Conservation (phyloP, 805 yeast species). For the Candida glaebosa region DNA sequence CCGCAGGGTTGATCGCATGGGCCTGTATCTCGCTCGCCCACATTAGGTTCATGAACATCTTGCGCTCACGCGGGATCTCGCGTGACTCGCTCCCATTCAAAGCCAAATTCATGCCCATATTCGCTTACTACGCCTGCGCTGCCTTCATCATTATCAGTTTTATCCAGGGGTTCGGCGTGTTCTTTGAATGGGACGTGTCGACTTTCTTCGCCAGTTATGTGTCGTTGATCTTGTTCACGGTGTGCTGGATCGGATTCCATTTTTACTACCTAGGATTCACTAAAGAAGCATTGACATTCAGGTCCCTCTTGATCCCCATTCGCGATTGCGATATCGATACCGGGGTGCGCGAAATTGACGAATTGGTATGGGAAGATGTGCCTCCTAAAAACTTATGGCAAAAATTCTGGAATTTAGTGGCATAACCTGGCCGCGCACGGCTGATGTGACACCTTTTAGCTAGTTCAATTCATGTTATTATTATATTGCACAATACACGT, state of each 20-base stretch:
- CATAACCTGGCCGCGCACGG: too few species aligned
- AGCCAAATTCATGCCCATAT: slow-evolving; percentile 65
- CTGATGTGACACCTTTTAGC: neutral
- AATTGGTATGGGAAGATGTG: slow-evolving; percentile 52
- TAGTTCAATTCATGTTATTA: neutral
- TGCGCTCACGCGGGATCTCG: slow-evolving; percentile 59
- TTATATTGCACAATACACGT: too few species aligned
- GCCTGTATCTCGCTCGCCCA: slow-evolving; percentile 61
- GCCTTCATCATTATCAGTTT: slow-evolving; percentile 55
- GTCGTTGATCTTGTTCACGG: slow-evolving; percentile 59
- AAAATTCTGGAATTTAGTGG: slow-evolving; percentile 60
- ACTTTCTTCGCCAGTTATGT: slow-evolving; percentile 69
- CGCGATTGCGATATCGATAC: slow-evolving; percentile 69
- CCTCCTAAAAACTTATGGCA: slow-evolving; percentile 53
- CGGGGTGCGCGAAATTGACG: slow-evolving; percentile 63
- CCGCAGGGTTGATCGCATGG: slow-evolving; percentile 76
- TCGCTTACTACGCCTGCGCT: slow-evolving; percentile 60
- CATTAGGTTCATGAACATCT: slow-evolving; percentile 64
- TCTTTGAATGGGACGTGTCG: slow-evolving; percentile 51
- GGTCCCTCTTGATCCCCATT: slow-evolving; percentile 38
- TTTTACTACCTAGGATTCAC: slow-evolving; percentile 43
- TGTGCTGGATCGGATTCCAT: slow-evolving; percentile 54
- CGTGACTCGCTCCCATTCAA: slow-evolving; percentile 72
- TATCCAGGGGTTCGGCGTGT: slow-evolving; percentile 69
- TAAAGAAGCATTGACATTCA: slow-evolving; percentile 26